Base-by-base conservation (phyloP, 2,329 filamentous ascomycete genomes). In the Juglanconis oblonga region DNA sequence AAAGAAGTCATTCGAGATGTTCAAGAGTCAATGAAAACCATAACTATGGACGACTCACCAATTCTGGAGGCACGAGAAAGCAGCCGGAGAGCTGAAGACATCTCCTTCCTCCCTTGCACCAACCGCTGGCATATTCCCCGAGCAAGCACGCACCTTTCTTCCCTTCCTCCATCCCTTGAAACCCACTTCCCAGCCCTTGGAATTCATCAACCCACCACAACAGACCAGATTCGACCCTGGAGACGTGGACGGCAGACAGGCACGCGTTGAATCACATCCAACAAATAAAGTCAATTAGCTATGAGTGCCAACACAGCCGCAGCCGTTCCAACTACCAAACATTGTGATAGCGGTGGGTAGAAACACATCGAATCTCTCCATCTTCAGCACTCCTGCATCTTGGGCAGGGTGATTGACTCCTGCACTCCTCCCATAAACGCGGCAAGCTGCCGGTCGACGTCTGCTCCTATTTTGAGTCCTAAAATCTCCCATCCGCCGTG, bases 241-340 rank as follows among this genome's bases (percentile, higher is more conserved):
- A 24, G 24, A 24, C 24, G 24, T 24, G 24, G 24, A 24, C 2
- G 24, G 24, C 24, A 24, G 13, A 33, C 47, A 52, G 32, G 32
- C 31, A 49, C 3, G 1, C 4, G 17, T 10, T 36, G 32, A 38
- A 24, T 33, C 24, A 24, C 2, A 24, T 42, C 14, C 14, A 42
- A 42, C 45, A 40, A 29, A 40, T 33, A 13, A 45, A 32, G 31
- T 57, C 55, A 52, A 57, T 57, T 57, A 57, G 40, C 55, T 57
- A 57, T 57, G 17, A 49, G 50, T 44, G 31, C 54, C 45, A 56
- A 36, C n/a, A 42, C 29, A 52, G 31, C 55, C 31, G 24, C 47
- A 44, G 17, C 47, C 24, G 36, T 47, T 17, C 47, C 48, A 35
- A 29, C 5, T 14, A 45, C 2, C 13, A 38, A 10, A 17, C 49